Evolutionary conservation across 1,284 basidiomycete species (phyloP).

Genomic region (Xerocomus nothofagi): DNA sequence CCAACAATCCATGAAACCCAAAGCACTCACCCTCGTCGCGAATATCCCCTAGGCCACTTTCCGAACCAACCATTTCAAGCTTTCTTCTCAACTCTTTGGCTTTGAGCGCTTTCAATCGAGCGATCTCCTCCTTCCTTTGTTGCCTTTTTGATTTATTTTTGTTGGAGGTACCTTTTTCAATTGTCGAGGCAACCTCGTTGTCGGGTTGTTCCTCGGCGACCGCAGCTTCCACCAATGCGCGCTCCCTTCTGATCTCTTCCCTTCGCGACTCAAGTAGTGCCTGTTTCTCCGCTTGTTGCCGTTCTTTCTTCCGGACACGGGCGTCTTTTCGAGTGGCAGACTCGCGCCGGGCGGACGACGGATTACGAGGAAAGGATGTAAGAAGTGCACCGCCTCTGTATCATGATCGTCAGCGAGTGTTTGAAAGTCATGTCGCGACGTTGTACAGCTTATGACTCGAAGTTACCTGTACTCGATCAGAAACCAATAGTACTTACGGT

Average conservation of each 20-base stretch:
- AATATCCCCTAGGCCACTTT: slow-evolving; percentile 54
- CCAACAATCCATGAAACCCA: not conserved
- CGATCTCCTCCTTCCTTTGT: slow-evolving; percentile 73
- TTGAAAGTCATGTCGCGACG: not conserved
- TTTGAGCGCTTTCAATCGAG: slow-evolving; percentile 79
- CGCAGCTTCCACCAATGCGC: slow-evolving; percentile 34
- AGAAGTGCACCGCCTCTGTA: slow-evolving; percentile 73
- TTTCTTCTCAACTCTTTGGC: slow-evolving; percentile 80
- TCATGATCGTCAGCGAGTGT: not conserved
- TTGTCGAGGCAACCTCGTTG: not conserved
- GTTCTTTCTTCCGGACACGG: slow-evolving; percentile 69
- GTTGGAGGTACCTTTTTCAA: not conserved
- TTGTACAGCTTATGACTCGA: not conserved
- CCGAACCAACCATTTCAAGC: slow-evolving; percentile 67
- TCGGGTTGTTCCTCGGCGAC: slow-evolving; percentile 10
- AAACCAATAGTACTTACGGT: slow-evolving; percentile 54
- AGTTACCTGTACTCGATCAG: not conserved
- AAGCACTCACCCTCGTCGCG: slow-evolving; percentile 41
- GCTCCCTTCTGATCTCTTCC: slow-evolving; percentile 74
- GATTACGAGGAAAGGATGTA: slow-evolving; percentile 73
- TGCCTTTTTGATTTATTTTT: slow-evolving; percentile 40
- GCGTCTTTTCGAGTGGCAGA: slow-evolving; percentile 82
- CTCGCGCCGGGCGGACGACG: slow-evolving; percentile 73
- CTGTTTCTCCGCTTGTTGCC: slow-evolving; percentile 80
- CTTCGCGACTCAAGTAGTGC: slow-evolving; percentile 82